Evolutionary conservation across 345 rosid species (phyloP).

Genomic region (Aethionema arabicum): DNA sequence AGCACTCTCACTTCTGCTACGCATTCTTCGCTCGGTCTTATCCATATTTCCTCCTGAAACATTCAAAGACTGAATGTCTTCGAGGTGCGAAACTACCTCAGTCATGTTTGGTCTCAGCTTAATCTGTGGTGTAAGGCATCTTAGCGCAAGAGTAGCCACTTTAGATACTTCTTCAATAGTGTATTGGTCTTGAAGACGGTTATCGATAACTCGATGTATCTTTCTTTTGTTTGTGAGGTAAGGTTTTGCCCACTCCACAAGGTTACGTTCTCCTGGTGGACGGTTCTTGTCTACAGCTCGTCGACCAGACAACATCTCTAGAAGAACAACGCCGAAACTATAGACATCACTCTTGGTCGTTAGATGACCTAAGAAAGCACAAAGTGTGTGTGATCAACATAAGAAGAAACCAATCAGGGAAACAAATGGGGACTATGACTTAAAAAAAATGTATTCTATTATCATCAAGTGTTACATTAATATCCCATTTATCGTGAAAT

Average conservation of each 20-base stretch:
- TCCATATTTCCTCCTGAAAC: constrained; percentile 24
- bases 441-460: too few relatives aligned
- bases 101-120: constrained; percentile 38
- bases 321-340: constrained; percentile 92
- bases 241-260: constrained; percentile 89
- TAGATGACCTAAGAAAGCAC: constrained; percentile 63
- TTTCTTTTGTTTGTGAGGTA: constrained; percentile 80
- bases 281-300: constrained; percentile 97
- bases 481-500: too few relatives aligned
- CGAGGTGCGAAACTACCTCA: constrained; percentile 34
- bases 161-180: constrained; percentile 51
- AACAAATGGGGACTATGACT: neutral
- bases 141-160: constrained; percentile 34
- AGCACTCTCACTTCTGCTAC: constrained; percentile 39
- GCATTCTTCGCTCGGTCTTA: constrained; percentile 26
- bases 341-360: constrained; percentile 94
- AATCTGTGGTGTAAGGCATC: constrained; percentile 33
- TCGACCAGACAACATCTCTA: constrained; percentile 88
- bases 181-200: constrained; percentile 83
- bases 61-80: constrained; percentile 34
- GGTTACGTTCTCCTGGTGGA: constrained; percentile 83
- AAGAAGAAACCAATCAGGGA: constrained; percentile 59
- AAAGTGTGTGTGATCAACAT: constrained; percentile 15
- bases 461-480: too few relatives aligned
- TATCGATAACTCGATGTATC: constrained; percentile 73